These are phyloP conservation scores for Nadsonia starkeyi-henricii DNA, from an alignment of 1,139 yeast species.

Conservation along the genomic window DNA sequence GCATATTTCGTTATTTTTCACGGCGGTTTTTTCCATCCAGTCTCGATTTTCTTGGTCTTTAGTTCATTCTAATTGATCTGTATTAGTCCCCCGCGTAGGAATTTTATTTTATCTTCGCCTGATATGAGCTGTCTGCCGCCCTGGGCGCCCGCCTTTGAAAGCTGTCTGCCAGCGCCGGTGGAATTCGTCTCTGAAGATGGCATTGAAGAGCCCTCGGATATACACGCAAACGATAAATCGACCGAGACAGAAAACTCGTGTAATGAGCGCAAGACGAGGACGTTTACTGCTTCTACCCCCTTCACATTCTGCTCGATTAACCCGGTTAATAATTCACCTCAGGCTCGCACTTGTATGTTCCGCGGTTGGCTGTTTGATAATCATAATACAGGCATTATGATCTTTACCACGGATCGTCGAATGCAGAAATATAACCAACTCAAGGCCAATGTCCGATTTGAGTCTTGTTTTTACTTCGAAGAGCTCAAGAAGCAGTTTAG, in stretches of 20 bases:
- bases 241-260: no score
- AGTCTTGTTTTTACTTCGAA: slow-evolving; percentile 64
- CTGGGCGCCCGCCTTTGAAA: slow-evolving; percentile 18
- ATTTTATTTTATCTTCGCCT: no score
- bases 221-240: no score
- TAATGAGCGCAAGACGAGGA: no score
- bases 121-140: slow-evolving; percentile 17
- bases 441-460: slow-evolving; percentile 37
- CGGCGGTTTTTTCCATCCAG: not conserved
- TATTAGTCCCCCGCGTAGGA: no score
- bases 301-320: slow-evolving; percentile 64
- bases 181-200: no score
- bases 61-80: no score
- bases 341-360: slow-evolving; percentile 53
- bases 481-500: slow-evolving; percentile 53
- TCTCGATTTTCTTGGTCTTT: not conserved
- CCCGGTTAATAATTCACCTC: slow-evolving; percentile 39
- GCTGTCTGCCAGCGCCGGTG: slow-evolving; percentile 23
- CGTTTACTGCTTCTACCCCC: not conserved
- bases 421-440: slow-evolving; percentile 49
- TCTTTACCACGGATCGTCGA: slow-evolving; percentile 62
- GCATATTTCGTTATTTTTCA: not conserved
- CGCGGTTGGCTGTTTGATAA: slow-evolving; percentile 69
- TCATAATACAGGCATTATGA: slow-evolving; percentile 48
- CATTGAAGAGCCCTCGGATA: no score